Base-by-base conservation (phyloP, 192 early-diverging fungal genomes). In the Geranomyces michiganensis region DNA sequence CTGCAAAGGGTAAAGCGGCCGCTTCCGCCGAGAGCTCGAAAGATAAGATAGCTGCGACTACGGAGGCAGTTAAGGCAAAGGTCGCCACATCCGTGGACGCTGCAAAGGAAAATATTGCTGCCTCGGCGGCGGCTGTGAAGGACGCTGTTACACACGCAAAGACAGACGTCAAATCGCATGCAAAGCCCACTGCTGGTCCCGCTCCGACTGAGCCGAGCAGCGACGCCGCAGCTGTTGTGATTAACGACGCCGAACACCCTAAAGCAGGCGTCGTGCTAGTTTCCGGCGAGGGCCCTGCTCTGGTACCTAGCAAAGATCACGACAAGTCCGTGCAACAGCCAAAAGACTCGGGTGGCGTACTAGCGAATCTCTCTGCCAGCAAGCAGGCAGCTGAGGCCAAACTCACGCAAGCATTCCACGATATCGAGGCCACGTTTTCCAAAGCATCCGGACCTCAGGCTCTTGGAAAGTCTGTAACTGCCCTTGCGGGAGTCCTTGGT, bases 401-500 rank as follows among this genome's bases (percentile, higher is more conserved):
- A 7, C 4, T 60, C 29, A 60, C 7, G 58, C 29, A 60, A 33
- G 58, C 58, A 2, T 44, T 65, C 43, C 21, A 30, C 30, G 46
- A 67, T 31, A 29, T 72, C 0, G 65, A 60, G 30, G 55, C 19
- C 15, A 26, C 24, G 24, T 36, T 72, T 41, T 27, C 43, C 14
- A 46, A 21, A 9, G 12, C 55, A 0, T 36, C 70, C 7, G 48
- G 43, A 13, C 43, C 62, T 44, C 10, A 30, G 21, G 31, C 45
- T 19, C 49, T 78, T 24, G 58, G 27, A 43, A 27, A 33, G n/a
- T 43, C 67, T 36, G 53, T 73, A 41, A 30, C 47, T 17, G 19
- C 65, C 7, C 58, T 74, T 29, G 56, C 65, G 17, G 22, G 36
- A 33, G 49, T 59, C 30, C 65, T 74, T 44, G 66, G 56, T 33